A percentile compares a stretch with the other conserved stretches of the same genome.
Evolutionary conservation across 164 flowering plant species (phyloP).

Genomic region (Nymphaea colorata): DNA sequence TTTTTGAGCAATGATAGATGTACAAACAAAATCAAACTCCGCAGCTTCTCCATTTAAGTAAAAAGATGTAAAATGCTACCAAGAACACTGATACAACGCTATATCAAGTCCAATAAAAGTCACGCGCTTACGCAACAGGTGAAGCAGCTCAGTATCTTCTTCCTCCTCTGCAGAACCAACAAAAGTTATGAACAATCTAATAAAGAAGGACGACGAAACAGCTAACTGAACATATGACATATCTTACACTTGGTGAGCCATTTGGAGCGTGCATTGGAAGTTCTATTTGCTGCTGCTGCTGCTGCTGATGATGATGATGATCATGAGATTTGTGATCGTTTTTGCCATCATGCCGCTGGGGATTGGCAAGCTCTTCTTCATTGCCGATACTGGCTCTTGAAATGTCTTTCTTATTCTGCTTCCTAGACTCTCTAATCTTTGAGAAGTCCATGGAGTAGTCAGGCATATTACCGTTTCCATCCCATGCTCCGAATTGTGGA

Average conservation of each 20-base stretch:
- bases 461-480: conserved; percentile 63
- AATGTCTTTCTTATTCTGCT: conserved; percentile 78
- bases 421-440: conserved; percentile 82
- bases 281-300: neutral
- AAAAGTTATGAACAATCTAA: neutral
- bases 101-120: neutral
- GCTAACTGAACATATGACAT: neutral
- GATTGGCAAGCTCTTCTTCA: conserved; percentile 55
- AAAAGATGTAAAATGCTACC: no score
- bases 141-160: conserved; percentile 56
- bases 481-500: conserved; percentile 98
- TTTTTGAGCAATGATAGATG: no score
- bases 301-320: neutral
- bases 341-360: conserved; percentile 15
- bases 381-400: conserved; percentile 85
- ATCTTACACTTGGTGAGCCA: neutral
- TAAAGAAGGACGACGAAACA: no score
- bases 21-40: no score
- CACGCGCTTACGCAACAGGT: conserved; percentile 44
- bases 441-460: conserved; percentile 91
- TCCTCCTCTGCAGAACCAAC: conserved; percentile 32
- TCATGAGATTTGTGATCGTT: neutral
- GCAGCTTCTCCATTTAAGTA: no score
- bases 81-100: neutral
- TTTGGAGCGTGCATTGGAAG: neutral